A percentile compares a stretch with the other conserved stretches of the same genome.
phyloP scores from a whole-genome alignment of 441 rosid species.

The Populus hybrid region DNA sequence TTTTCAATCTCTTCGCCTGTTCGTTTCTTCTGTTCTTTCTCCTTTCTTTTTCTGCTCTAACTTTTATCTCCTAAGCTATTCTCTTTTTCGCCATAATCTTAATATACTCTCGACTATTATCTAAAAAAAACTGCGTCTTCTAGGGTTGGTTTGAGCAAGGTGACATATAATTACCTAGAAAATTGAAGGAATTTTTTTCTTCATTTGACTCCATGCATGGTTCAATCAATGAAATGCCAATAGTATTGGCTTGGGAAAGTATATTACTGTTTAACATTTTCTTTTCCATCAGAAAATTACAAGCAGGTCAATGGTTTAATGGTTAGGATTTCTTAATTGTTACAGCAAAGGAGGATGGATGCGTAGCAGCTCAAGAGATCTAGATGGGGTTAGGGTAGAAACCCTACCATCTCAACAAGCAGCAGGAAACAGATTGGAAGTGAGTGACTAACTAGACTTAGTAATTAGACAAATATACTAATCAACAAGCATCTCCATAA shows the following conservation, averaged over 20 bases:
- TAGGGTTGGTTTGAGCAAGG: neutral
- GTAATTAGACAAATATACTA: neutral
- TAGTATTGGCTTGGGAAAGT: no score
- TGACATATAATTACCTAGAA: neutral
- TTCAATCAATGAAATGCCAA: no score
- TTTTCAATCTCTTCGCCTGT: no score
- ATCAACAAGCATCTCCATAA: neutral
- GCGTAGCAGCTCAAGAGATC: constrained; percentile 4
- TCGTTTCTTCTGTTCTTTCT: no score
- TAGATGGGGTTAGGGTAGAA: constrained; percentile 11
- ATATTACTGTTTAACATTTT: neutral
- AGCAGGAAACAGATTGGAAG: constrained; percentile 13
- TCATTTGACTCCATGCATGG: no score
- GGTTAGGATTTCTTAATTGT: neutral
- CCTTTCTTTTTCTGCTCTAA: no score
- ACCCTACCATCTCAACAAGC: constrained; percentile 7
- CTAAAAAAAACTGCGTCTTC: neutral
- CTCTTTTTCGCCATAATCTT: no score
- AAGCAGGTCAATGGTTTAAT: neutral
- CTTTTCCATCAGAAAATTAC: neutral
- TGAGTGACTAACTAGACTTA: neutral
- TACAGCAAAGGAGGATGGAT: constrained; percentile 15
- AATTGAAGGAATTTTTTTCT: no score
- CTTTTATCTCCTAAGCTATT: no score
- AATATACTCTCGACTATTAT: no score